These are phyloP conservation scores for Aureobasidium sp. DNA, from an alignment of 2,329 filamentous ascomycete genomes.

Conservation along the genomic window DNA sequence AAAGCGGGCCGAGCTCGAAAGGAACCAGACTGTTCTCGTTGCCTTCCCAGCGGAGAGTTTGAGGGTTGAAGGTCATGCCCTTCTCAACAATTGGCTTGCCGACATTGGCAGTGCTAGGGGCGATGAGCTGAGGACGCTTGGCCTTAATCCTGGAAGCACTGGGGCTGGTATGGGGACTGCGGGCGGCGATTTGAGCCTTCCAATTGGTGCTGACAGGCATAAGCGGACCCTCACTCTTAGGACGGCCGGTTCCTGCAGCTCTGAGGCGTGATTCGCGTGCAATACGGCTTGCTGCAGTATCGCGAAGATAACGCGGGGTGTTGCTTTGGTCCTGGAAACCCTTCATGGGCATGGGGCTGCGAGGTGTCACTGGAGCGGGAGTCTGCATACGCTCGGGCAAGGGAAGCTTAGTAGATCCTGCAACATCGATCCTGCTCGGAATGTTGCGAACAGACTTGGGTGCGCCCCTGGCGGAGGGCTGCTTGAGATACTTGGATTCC, in stretches of 20 bases:
- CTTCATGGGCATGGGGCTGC: slow-evolving; percentile 44
- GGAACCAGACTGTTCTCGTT: slow-evolving; percentile 78
- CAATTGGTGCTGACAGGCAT: slow-evolving; percentile 41
- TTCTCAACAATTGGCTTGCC: slow-evolving; percentile 50
- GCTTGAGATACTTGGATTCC: slow-evolving; percentile 76
- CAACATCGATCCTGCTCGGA: slow-evolving; percentile 37
- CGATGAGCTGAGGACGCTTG: slow-evolving; percentile 36
- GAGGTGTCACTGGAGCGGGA: slow-evolving; percentile 44
- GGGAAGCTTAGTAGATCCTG: slow-evolving; percentile 20
- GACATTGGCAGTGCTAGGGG: slow-evolving; percentile 13
- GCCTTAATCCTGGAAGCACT: slow-evolving; percentile 41
- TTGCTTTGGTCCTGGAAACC: slow-evolving; percentile 34
- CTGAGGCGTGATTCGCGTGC: slow-evolving; percentile 53
- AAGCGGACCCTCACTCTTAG: slow-evolving; percentile 10
- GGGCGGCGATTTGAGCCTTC: slow-evolving; percentile 47
- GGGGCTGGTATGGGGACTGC: slow-evolving; percentile 44
- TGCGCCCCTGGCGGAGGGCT: slow-evolving; percentile 60
- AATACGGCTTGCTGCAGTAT: slow-evolving; percentile 58
- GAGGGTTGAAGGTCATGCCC: slow-evolving; percentile 92
- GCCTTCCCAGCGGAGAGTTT: slow-evolving; percentile 84
- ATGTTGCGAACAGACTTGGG: slow-evolving; percentile 53
- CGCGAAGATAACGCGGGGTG: slow-evolving; percentile 56
- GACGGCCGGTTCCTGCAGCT: slow-evolving; percentile 18
- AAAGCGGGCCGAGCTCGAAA: slow-evolving; percentile 53
- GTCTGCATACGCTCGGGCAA: slow-evolving; percentile 38